Percentiles rank a stretch among this genome's conserved stretches.
Conservation (phyloP, 345 rosid species). For the Mangifera indica region DNA sequence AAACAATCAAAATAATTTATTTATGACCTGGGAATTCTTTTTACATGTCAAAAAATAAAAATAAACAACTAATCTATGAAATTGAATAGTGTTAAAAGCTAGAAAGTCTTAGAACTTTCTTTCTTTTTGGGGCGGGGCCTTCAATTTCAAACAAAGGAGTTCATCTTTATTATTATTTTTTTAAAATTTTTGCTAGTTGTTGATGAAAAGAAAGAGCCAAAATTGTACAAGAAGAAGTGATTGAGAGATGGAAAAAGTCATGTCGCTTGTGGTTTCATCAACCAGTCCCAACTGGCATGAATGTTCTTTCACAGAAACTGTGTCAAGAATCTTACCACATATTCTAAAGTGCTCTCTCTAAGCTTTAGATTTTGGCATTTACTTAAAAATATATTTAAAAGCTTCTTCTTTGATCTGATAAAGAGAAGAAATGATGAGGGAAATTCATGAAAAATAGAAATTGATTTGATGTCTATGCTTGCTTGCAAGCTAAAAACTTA, state of each 20-base stretch:
- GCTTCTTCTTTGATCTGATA: neutral
- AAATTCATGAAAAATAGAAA: neutral
- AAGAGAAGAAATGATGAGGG: neutral
- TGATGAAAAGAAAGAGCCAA: neutral
- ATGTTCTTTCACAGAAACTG: constrained; percentile 5
- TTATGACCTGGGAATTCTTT: too few species aligned
- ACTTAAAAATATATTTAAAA: neutral
- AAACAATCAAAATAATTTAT: too few species aligned
- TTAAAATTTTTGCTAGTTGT: neutral
- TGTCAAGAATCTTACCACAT: neutral
- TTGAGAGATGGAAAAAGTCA: constrained; percentile 2
- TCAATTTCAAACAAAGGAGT: neutral
- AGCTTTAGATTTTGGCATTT: constrained; percentile 2
- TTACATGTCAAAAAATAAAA: too few species aligned
- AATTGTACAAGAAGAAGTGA: constrained; percentile 9
- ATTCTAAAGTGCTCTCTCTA: too few species aligned
- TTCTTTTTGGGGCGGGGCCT: neutral
- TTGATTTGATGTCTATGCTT: neutral
- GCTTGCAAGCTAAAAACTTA: neutral
- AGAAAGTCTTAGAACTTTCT: neutral
- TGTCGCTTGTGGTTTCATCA: neutral
- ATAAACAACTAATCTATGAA: neutral
- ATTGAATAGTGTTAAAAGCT: neutral
- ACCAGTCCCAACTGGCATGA: constrained; percentile 7
- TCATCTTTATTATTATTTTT: neutral